Evolutionary conservation across 2,329 filamentous ascomycete species (phyloP).

Genomic region (Monilinia aucupariae): DNA sequence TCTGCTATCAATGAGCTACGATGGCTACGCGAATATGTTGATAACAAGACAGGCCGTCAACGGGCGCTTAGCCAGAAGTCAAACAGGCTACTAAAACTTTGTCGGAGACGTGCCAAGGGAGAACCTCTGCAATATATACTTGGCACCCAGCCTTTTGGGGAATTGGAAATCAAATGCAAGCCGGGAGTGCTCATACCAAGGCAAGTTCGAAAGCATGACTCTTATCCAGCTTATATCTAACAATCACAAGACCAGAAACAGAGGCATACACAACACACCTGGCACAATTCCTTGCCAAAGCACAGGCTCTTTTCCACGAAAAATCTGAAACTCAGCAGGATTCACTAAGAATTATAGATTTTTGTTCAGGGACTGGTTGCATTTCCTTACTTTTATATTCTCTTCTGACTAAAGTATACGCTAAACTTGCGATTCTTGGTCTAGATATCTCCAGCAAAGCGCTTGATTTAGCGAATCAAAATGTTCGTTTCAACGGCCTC

Average conservation of each 20-base stretch:
- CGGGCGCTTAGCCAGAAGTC: slow-evolving; percentile 19
- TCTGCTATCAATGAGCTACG: slow-evolving; percentile 64
- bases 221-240: slow-evolving; percentile 3
- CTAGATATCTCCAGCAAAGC: slow-evolving; percentile 68
- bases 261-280: slow-evolving; percentile 61
- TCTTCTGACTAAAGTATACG: slow-evolving; percentile 43
- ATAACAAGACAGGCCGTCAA: slow-evolving; percentile 20
- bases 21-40: slow-evolving; percentile 63
- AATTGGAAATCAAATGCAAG: slow-evolving; percentile 69
- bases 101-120: slow-evolving; percentile 50
- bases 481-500: slow-evolving; percentile 51
- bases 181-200: slow-evolving; percentile 82
- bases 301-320: background rate
- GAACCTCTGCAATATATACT: slow-evolving; percentile 86
- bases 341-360: slow-evolving; percentile 63
- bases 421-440: slow-evolving; percentile 55
- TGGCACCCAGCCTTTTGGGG: slow-evolving; percentile 81
- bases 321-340: background rate
- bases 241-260: slow-evolving; percentile 54
- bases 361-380: slow-evolving; percentile 89
- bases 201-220: slow-evolving; percentile 34
- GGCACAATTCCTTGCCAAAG: slow-evolving; percentile 32
- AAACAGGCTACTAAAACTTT: slow-evolving; percentile 39
- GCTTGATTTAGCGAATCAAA: slow-evolving; percentile 58
- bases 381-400: slow-evolving; percentile 73